Evolutionary conservation across 2,329 filamentous ascomycete genomes (phyloP).

Genomic region (Mollisia scopiformis): DNA sequence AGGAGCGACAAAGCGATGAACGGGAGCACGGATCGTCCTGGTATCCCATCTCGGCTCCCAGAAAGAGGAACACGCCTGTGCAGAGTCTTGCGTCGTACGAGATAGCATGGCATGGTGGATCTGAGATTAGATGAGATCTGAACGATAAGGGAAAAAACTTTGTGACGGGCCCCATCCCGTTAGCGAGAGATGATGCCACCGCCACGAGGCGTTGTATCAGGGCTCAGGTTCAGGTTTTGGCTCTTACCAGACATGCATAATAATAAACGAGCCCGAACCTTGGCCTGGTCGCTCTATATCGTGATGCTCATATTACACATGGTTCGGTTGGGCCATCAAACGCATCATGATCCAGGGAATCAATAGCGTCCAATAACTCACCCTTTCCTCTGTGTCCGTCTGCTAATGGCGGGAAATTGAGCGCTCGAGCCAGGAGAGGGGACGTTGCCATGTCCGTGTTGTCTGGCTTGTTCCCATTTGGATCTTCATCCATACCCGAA

Average conservation of each 20-base stretch:
- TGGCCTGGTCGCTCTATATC: slow-evolving; percentile 21
- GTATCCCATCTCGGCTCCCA: background rate
- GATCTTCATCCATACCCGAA: slow-evolving; percentile 5
- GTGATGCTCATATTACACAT: slow-evolving; percentile 30
- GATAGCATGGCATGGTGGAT: background rate
- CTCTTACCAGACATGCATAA: slow-evolving; percentile 21
- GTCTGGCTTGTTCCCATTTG: background rate
- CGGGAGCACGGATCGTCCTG: slow-evolving; percentile 1
- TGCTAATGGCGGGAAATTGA: slow-evolving; percentile 18
- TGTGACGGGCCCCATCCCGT: background rate
- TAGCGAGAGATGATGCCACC: slow-evolving; percentile 21
- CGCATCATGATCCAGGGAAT: slow-evolving; percentile 19
- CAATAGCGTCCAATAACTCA: slow-evolving; percentile 23
- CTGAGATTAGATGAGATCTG: slow-evolving; percentile 27
- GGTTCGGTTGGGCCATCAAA: slow-evolving; percentile 20
- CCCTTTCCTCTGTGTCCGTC: background rate
- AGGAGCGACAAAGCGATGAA: background rate
- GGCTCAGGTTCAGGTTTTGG: background rate
- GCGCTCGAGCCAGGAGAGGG: slow-evolving; percentile 16
- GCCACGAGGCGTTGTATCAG: slow-evolving; percentile 24
- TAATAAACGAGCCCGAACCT: slow-evolving; percentile 18
- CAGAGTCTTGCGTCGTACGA: background rate
- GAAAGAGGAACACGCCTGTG: background rate
- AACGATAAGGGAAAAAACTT: background rate
- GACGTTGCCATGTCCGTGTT: background rate